Base-by-base conservation (phyloP, 192 early-diverging fungal species). In the Coemansia sp. region DNA sequence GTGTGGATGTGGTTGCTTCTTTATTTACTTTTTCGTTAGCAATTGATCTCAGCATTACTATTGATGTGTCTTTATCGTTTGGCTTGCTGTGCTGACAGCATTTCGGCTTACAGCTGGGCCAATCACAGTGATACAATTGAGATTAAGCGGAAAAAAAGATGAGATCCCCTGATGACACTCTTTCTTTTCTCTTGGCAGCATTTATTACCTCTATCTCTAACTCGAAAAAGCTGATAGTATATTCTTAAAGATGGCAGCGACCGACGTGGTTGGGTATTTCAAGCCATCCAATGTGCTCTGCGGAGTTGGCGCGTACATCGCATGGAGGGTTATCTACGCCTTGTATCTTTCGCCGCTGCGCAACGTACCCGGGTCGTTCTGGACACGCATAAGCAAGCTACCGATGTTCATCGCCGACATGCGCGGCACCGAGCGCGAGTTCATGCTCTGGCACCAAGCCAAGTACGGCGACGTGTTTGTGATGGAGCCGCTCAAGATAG, bases 391-490 rank as follows among this genome's bases (percentile, higher is more conserved):
- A 34, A 75, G 72, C 48, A 44, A 48, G n/a, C 57, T 80, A 5
- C 77, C 72, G 0, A 71, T 68, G 72, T 24, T 74, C 14, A 52
- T 67, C 33, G 61, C 71, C 51, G 72, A 75, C 45, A 38, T 80
- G 0, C 56, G 48, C 14, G 77, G 77, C 57, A 71, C 39, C 21
- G 77, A 68, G 44, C 74, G 55, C 14, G 79, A 76, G n/a, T 76
- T 71, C 45, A 72, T 81, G 68, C 49, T 53, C 20, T 7, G 55
- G 23, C 64, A 76, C 56, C 60, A 51, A n/a, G 39, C 58, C 57
- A 76, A 73, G 55, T 81, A 81, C 60, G 79, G 79, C 58, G 66
- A 59, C 43, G 24, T 81, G 6, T 81, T 73, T 61, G 67, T 76
- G 0, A 70, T 81, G 69, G 75, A 69, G 49, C 73, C 73, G 0